Evolutionary conservation across 2,329 filamentous ascomycete species (phyloP), one percentile per base, ranked within the genome.

Genomic region (Colletotrichum falcatum): DNA sequence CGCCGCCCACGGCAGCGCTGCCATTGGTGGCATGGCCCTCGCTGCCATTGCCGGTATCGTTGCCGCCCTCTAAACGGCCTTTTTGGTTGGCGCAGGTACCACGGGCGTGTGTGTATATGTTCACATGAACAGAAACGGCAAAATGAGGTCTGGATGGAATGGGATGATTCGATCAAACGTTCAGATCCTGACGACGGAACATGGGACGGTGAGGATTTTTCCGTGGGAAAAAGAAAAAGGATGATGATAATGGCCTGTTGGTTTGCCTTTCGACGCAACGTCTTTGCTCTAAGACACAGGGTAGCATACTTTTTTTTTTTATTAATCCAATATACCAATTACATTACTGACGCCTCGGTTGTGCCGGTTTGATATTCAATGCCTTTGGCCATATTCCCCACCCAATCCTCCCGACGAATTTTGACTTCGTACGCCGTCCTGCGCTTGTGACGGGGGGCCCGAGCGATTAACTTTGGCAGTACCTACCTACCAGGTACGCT

Each of bases 21-120:
- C 60, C 2, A 11, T 71, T 1, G 69, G 65, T 6, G 69, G 65
- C 11, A 30, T 71, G 37, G 69, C 65, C 20, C 26, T 71, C 6
- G 69, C 69, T 8, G 69, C 69, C 54, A 58, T 71, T 46, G 60
- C 49, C 20, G 69, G 69, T 35, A 30, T 69, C 28, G 69, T 70
- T 33, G 69, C 65, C 26, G 64, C 42, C n/a, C 54, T 71, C 35
- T 71, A 56, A 71, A 16, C 39, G 33, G 18, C 2, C 39, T 6
- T 12, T 46, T 46, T 7, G 1, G 5, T 26, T 0, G 7, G 35
- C 3, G 0, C 9, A 39, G 1, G 23, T 18, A 23, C 3, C 42
- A 44, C 9, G n/a, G 44, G 20, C 20, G 44, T 42, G 8, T 39
- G 28, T 12, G n/a, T 28, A n/a, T 18, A 5, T 8, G 12, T 42